phyloP scores from a whole-genome alignment of 2,329 filamentous ascomycete genomes.

The Venturia asperata region DNA sequence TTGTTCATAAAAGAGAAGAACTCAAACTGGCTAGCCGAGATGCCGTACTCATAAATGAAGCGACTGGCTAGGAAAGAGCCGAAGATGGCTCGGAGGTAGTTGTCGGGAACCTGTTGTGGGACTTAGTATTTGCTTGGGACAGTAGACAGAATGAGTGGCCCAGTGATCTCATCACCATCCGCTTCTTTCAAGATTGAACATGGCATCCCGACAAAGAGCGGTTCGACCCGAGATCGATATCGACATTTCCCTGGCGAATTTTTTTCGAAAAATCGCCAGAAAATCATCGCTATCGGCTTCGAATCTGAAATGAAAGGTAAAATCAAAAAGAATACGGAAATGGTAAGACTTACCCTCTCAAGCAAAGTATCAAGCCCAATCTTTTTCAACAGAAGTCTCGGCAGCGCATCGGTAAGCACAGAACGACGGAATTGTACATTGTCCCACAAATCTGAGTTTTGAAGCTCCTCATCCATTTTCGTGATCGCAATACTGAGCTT shows the following conservation, averaged over 20 bases:
- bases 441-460: slow-evolving; percentile 86
- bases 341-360: slow-evolving; percentile 52
- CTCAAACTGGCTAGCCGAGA: slow-evolving; percentile 87
- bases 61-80: slow-evolving; percentile 90
- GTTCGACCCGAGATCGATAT: too few species aligned
- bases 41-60: slow-evolving; percentile 94
- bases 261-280: too few species aligned
- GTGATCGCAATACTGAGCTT: slow-evolving; percentile 88
- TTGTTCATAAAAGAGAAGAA: slow-evolving; percentile 82
- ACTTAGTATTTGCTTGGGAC: slow-evolving; percentile 23
- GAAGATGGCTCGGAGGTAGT: slow-evolving; percentile 90
- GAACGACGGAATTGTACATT: slow-evolving; percentile 69
- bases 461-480: slow-evolving; percentile 91
- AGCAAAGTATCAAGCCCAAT: slow-evolving; percentile 87
- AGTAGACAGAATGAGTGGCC: neutral
- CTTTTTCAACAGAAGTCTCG: slow-evolving; percentile 74
- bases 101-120: slow-evolving; percentile 63
- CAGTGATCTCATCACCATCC: too few species aligned
- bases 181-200: too few species aligned
- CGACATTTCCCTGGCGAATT: too few species aligned
- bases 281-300: too few species aligned
- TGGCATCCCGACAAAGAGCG: too few species aligned
- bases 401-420: slow-evolving; percentile 78
- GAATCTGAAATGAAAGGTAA: too few species aligned
- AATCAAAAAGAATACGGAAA: neutral